Evolutionary conservation across 2,329 filamentous ascomycete species (phyloP).

Genomic region (Cladosporium sp.): DNA sequence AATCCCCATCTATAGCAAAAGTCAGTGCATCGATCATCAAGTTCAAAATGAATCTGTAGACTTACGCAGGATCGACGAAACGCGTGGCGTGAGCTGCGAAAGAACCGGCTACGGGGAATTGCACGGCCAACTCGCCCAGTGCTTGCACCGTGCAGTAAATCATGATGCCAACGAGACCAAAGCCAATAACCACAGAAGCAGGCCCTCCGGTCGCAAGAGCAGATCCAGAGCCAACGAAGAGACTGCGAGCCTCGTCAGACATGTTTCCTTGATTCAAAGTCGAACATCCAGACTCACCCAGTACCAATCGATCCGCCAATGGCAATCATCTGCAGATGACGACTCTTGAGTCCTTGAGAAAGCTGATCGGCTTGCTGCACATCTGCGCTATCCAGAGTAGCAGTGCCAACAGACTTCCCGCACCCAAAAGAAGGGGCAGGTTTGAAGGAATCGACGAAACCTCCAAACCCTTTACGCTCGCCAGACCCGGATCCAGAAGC

Average conservation of each 20-base stretch:
- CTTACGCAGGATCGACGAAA: conserved; percentile 58
- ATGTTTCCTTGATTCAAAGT: too few species aligned
- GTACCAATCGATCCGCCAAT: conserved; percentile 44
- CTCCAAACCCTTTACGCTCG: conserved; percentile 2
- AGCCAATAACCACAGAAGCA: conserved; percentile 33
- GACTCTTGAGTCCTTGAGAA: conserved; percentile 27
- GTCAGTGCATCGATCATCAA: conserved; percentile 59
- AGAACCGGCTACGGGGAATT: conserved; percentile 38
- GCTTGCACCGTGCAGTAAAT: conserved; percentile 39
- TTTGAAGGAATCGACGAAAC: conserved; percentile 12
- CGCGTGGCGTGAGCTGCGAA: conserved; percentile 38
- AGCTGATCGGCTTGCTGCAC: conserved; percentile 26
- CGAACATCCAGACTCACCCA: too few species aligned
- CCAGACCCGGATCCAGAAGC: background rate
- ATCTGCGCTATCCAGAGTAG: conserved; percentile 19
- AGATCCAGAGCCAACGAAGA: conserved; percentile 50
- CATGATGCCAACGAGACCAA: conserved; percentile 39
- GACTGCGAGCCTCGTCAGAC: too few species aligned
- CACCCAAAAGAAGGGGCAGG: background rate
- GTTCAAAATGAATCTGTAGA: conserved; percentile 58
- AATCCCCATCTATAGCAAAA: conserved; percentile 22
- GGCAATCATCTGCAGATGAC: conserved; percentile 32
- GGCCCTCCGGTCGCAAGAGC: conserved; percentile 48
- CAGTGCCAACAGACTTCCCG: background rate
- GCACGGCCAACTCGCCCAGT: conserved; percentile 36